Base-by-base conservation (phyloP, 441 rosid genomes). In the Jatropha podagrica region DNA sequence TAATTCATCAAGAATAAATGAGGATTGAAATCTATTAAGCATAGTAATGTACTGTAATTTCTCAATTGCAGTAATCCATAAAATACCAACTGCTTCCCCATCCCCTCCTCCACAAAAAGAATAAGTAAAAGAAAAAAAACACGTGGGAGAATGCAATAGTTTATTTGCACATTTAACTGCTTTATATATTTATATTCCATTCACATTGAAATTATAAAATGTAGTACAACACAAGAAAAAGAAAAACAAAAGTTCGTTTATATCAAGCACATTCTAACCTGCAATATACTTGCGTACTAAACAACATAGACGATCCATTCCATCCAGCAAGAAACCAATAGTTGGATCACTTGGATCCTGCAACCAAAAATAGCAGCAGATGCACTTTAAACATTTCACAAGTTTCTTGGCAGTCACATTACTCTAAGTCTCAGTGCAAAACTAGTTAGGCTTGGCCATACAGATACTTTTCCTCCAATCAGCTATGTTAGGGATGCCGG, bases 281-380 rank as follows among this genome's bases (percentile, higher is more conserved):
- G 98, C 92, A 74, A 93, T 92, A 79, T 94, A 97, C 82, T 97
- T 97, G 87, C 97, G 98, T 69, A 97, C 98, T 73, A 97, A 85
- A 85, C 99, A 89, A 86, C 98, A 94, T 65, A 95, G 85, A 58
- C 80, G 93, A 77, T 95, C 99, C 99, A 94, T 94, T 83, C 98
- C 99, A 73, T 97, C 98, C 51, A 97, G 83, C 75, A 97, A 86
- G 88, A 92, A 97, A 76, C 98, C 99, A 81, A 92, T 87, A 81
- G 98, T 97, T 71, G 98, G 99, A 86, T 97, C 99, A 88, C 82
- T 93, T 84, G 95, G 98, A 87, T 97, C 98, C 98, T 95, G 81
- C 84, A 84, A 71, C 69, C 52, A 83, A 78, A 80, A 74, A 74
- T 65, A 72, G 26, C 51, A 65, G n/a, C 72, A 75, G 23, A 61